Conservation (phyloP, 2,329 filamentous ascomycete genomes). For the Cyphellophora attinorum region DNA sequence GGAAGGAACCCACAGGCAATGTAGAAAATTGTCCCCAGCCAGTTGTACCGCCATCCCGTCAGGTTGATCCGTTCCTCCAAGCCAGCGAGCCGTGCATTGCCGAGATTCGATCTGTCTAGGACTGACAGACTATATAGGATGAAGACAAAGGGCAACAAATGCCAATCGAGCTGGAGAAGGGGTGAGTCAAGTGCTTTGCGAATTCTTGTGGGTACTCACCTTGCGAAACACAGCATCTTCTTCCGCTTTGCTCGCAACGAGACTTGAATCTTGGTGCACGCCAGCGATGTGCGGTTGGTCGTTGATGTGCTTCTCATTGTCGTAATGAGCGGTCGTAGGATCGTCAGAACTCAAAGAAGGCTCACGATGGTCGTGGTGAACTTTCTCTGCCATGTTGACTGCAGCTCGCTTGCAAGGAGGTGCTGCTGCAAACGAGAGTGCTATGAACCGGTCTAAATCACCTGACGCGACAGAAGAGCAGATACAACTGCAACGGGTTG, state of each 20-base stretch:
- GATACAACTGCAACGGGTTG: no score
- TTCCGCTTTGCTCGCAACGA: conserved; percentile 10
- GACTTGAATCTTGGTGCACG: not conserved
- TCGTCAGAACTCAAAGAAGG: no score
- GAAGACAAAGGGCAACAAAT: conserved; percentile 17
- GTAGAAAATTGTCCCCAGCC: conserved; percentile 46
- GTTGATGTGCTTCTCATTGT: not conserved
- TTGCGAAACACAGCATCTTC: conserved; percentile 13
- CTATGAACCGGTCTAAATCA: no score
- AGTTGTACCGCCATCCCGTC: conserved; percentile 36
- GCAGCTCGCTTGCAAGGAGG: no score
- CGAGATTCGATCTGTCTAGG: conserved; percentile 42
- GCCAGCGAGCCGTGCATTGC: conserved; percentile 46
- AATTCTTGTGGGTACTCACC: no score
- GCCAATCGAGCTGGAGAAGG: conserved; percentile 17
- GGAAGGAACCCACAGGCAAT: conserved; percentile 34
- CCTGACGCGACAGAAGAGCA: no score
- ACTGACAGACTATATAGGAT: conserved; percentile 22
- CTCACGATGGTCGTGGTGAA: no score
- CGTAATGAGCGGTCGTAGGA: not conserved
- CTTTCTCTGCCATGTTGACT: no score
- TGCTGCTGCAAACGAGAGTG: no score
- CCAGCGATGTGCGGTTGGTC: not conserved
- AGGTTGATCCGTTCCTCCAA: conserved; percentile 42
- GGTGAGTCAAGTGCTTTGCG: no score